Evolutionary conservation across 2,329 filamentous ascomycete species (phyloP).

Genomic region (Dactylonectria estremocensis): DNA sequence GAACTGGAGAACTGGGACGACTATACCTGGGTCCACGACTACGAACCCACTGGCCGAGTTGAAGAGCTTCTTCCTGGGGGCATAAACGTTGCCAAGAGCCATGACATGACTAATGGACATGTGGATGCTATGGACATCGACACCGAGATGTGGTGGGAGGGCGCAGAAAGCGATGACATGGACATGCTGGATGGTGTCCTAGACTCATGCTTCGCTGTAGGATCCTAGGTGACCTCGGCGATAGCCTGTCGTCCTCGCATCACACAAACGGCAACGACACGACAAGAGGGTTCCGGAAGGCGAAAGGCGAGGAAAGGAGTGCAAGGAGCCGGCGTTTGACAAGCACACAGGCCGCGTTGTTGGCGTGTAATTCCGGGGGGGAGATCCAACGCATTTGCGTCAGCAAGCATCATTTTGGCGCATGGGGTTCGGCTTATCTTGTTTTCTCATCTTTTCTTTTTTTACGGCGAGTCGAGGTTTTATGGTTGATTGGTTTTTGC

Average conservation of each 20-base stretch:
- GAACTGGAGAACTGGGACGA: constrained; percentile 79
- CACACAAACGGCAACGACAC: not conserved
- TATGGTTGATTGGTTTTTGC: constrained; percentile 13
- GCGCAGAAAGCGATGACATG: constrained; percentile 67
- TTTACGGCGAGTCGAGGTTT: constrained; percentile 7
- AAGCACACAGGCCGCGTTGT: constrained; percentile 32
- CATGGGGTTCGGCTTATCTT: constrained; percentile 34
- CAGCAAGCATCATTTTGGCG: constrained; percentile 48
- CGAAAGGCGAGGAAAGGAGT: constrained; percentile 35
- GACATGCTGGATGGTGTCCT: constrained; percentile 69
- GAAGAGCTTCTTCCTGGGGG: constrained; percentile 51
- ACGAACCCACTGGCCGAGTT: constrained; percentile 45
- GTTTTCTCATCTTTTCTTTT: constrained; percentile 29
- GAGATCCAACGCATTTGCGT: constrained; percentile 42
- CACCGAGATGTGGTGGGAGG: constrained; percentile 74
- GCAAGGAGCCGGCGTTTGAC: constrained; percentile 47
- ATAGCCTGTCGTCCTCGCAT: not conserved
- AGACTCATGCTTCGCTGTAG: constrained; percentile 69
- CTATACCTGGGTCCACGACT: constrained; percentile 67
- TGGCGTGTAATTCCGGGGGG: constrained; percentile 31
- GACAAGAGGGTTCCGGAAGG: constrained; percentile 8
- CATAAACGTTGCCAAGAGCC: constrained; percentile 55
- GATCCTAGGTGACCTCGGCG: constrained; percentile 47
- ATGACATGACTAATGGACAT: constrained; percentile 64
- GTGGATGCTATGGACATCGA: constrained; percentile 74